Base-by-base conservation (phyloP, 495 filamentous ascomycete species). In the Ramalina intermedia region DNA sequence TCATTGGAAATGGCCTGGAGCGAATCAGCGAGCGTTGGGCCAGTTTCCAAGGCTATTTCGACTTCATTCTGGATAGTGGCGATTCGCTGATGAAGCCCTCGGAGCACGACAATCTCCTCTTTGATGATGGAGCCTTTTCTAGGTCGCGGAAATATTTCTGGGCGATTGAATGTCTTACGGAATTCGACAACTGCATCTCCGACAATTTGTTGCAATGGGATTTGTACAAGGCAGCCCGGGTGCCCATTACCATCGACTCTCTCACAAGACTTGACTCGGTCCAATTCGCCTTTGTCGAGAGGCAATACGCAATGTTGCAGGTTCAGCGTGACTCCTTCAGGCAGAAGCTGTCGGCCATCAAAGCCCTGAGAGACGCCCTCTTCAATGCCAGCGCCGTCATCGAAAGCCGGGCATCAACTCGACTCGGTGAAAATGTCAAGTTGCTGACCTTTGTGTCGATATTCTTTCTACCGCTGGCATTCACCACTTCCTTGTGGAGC, bases 371-470 rank as follows among this genome's bases (percentile, higher is more conserved):
- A 51, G 57, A 59, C 37, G 57, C 57, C 33, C 58, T 61, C 1
- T 61, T 61, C 39, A 60, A 54, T 36, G 55, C 59, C 2, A 61
- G 58, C 38, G 59, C 59, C n/a, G 58, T 61, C 26, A 61, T 61
- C 18, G 59, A 61, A 51, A 51, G 61, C 54, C 26, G 63, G 52
- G 50, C 58, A 50, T 58, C 55, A 38, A 56, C 62, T 41, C 52
- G 50, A 42, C 41, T 58, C 1, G 69, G 68, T 5, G 61, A 68
- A 24, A 71, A 72, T 50, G 69, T 74, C 36, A 71, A 69, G 49
- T 49, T 73, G 9, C 58, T 73, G 17, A 74, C 69, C 0, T 57
- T 72, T n/a, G 66, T 73, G 23, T 66, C 60, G 24, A 64, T 73
- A 1, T 66, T 74, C 58, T 72, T 71, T 54, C 52, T 74, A 14